A percentile compares a stretch with the other conserved stretches of the same genome.
These are phyloP conservation scores for Nannochloris sp. DNA, from an alignment of 139 green algal genomes.

Conservation along the genomic window DNA sequence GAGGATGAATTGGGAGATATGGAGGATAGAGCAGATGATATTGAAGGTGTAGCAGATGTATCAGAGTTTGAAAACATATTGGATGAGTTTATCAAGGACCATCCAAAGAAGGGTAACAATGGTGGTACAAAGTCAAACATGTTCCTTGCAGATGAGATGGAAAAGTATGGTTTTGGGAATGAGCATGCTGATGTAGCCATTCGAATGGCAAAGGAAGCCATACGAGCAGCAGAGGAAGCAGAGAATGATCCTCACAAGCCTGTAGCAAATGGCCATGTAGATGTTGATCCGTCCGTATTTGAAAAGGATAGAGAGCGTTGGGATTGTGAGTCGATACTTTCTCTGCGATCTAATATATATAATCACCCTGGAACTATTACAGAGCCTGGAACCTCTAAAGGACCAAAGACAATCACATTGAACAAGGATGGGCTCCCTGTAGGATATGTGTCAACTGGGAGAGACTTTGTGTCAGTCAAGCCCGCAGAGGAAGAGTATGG, in stretches of 20 bases:
- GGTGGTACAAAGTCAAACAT: neutral
- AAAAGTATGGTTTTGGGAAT: constrained; percentile 19
- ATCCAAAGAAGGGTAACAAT: constrained; percentile 3
- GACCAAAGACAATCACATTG: constrained; percentile 14
- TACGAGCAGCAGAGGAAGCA: constrained; percentile 7
- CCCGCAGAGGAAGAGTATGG: neutral
- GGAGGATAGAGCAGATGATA: constrained; percentile 39
- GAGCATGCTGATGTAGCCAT: constrained; percentile 22
- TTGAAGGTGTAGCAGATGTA: constrained; percentile 25
- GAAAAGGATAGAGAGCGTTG: constrained; percentile 32
- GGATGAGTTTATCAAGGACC: constrained; percentile 63
- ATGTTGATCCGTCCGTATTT: neutral
- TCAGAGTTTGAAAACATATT: constrained; percentile 50
- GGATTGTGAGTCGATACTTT: constrained; percentile 86
- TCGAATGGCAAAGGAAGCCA: neutral
- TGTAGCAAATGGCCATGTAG: neutral
- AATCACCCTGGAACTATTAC: constrained; percentile 66
- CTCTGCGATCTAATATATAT: constrained; percentile 65
- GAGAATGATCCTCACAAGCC: neutral
- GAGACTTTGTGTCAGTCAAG: neutral
- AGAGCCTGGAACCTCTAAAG: constrained; percentile 10
- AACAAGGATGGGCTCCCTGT: constrained; percentile 15
- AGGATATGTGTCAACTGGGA: neutral
- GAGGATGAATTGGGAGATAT: constrained; percentile 63
- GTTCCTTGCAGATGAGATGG: constrained; percentile 8